Evolutionary conservation across 2,329 filamentous ascomycete species (phyloP).

Genomic region (Herpotrichia juniperi): DNA sequence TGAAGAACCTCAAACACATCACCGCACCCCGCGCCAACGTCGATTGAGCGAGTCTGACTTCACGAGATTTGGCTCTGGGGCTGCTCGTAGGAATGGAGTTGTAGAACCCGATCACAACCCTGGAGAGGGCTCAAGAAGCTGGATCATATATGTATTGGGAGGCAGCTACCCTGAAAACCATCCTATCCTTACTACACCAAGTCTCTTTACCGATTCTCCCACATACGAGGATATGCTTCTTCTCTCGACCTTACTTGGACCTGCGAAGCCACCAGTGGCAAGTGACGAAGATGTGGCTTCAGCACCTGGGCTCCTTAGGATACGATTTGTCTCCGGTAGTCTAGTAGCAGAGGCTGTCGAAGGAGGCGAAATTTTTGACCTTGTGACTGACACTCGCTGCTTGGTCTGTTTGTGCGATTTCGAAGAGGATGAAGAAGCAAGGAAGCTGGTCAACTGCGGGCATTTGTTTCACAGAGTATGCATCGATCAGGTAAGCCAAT

Average conservation of each 20-base stretch:
- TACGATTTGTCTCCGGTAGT: slow-evolving; percentile 48
- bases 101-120: slow-evolving; percentile 64
- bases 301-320: slow-evolving; percentile 65
- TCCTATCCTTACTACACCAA: slow-evolving; percentile 71
- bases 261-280: slow-evolving; percentile 72
- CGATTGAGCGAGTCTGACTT: slow-evolving; percentile 66
- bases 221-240: slow-evolving; percentile 77
- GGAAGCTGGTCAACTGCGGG: slow-evolving; percentile 66
- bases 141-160: slow-evolving; percentile 75
- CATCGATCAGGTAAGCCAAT: slow-evolving; percentile 68
- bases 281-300: slow-evolving; percentile 67
- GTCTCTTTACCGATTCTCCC: slow-evolving; percentile 72
- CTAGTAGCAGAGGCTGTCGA: slow-evolving; percentile 57
- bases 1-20: slow-evolving; percentile 45
- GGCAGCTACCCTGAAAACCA: slow-evolving; percentile 74
- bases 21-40: slow-evolving; percentile 57
- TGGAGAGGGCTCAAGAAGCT: slow-evolving; percentile 65
- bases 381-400: slow-evolving; percentile 59
- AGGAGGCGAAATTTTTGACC: slow-evolving; percentile 35
- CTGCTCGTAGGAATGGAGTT: slow-evolving; percentile 67
- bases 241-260: slow-evolving; percentile 69
- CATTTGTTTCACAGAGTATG: slow-evolving; percentile 73
- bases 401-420: slow-evolving; percentile 72
- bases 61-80: slow-evolving; percentile 66
- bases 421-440: slow-evolving; percentile 64